These are phyloP conservation scores for Senecio squalidus DNA, from an alignment of 140 eudicot genomes.

Conservation along the genomic window DNA sequence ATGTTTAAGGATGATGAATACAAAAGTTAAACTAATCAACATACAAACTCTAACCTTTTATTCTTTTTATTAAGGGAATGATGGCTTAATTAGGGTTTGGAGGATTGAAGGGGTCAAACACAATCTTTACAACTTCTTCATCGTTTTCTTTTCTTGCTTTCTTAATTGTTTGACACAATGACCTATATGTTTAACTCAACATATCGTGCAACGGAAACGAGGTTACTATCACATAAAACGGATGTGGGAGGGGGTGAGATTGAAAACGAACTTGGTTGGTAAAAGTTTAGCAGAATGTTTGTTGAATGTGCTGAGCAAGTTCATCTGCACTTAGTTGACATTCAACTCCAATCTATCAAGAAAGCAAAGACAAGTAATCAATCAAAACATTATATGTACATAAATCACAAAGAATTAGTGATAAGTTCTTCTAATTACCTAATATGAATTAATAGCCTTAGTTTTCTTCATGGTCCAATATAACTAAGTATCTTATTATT, in stretches of 20 bases:
- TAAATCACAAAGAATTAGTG: too few species aligned
- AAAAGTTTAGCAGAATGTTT: conserved; percentile 52
- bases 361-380: conserved; percentile 7
- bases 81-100: conserved; percentile 2
- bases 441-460: too few species aligned
- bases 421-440: too few species aligned
- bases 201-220: neutral
- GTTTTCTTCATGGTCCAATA: too few species aligned
- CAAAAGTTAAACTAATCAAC: neutral
- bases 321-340: conserved; percentile 93
- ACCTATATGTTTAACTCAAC: neutral
- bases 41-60: neutral
- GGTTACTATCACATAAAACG: neutral
- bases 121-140: neutral
- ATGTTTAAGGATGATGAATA: neutral
- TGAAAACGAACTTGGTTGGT: neutral
- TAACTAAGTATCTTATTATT: too few species aligned
- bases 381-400: neutral
- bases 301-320: conserved; percentile 83
- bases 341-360: conserved; percentile 77
- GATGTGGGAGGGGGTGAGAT: neutral
- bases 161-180: neutral
- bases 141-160: neutral
- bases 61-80: neutral
- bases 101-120: neutral